Conservation (phyloP, 257 asterid genomes). For the Prunella vulgaris region DNA sequence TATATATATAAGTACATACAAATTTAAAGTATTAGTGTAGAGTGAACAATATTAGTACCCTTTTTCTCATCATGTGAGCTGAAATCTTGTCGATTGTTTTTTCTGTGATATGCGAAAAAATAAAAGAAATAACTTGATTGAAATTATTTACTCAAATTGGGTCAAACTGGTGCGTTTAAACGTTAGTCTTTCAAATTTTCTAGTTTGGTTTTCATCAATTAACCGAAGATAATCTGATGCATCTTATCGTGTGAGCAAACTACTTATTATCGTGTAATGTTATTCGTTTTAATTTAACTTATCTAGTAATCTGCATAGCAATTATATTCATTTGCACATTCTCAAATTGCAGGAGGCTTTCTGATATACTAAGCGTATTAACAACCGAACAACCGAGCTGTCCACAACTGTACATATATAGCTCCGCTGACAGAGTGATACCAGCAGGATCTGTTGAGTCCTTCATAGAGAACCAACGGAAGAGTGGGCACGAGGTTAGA, state of each 20-base stretch:
- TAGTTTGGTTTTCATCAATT: background rate
- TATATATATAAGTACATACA: background rate
- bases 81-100: background rate
- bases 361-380: constrained; percentile 54
- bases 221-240: background rate
- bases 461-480: constrained; percentile 69
- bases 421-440: constrained; percentile 93
- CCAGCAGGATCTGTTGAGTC: constrained; percentile 80
- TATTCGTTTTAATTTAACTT: background rate
- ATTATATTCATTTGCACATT: background rate
- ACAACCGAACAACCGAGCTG: constrained; percentile 80
- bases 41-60: background rate
- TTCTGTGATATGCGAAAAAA: background rate
- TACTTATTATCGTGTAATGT: background rate
- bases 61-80: background rate
- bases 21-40: background rate
- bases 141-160: too few relatives aligned
- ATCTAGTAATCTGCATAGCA: background rate
- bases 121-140: too few relatives aligned
- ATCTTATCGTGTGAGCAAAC: background rate
- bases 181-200: background rate
- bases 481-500: constrained; percentile 68
- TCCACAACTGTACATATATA: constrained; percentile 88
- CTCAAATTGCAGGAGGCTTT: constrained; percentile 65
- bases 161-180: too few relatives aligned